Base-by-base conservation (phyloP, 78 protist genomes). In the Dictyostelium purpureum region DNA sequence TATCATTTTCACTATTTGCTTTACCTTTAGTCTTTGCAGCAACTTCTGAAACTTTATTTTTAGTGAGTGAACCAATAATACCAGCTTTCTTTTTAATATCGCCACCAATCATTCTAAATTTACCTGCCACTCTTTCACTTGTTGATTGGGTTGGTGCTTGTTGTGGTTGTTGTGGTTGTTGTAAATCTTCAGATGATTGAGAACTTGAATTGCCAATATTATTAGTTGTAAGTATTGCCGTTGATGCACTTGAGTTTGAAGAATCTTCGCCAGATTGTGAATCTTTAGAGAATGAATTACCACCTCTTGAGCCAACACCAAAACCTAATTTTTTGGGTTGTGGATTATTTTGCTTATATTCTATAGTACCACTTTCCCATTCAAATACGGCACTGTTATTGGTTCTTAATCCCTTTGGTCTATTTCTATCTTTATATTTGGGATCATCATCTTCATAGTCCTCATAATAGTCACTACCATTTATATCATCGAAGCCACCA, bases 51-150 rank as follows among this genome's bases (percentile, higher is more conserved):
- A 71, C 71, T 33, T 63, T 66, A 35, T 47, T 83, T 31, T 83
- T 83, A 14, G 90, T 83, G 5, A 83, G 21, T 14, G 90, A 33
- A 6, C 54, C 49, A 12, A 83, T 73, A 4, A 83, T 75, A 70
- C 59, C 80, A 10, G 90, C 90, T n/a, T 69, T 83, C 73, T 83
- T 83, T 71, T 71, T 83, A 43, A 83, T 83, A 21, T 61, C 75
- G 18, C 71, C 71, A 28, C 71, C 71, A 33, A 63, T 63, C 71
- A 63, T 63, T 38, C 43, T 69, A 37, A 83, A 51, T 81, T 65
- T 81, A 38, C 67, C 89, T 4, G 90, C 80, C 2, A 83, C 26
- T 35, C 40, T 35, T 38, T 56, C 19, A 33, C 40, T 38, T 7
- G 49, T 19, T 5, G 79, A 26, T 26, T 24, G n/a, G 21, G 33